Percentiles rank a stretch among this genome's conserved stretches.
These are phyloP conservation scores for Candida khao-thaluensis DNA, from an alignment of 805 yeast species.

Conservation along the genomic window DNA sequence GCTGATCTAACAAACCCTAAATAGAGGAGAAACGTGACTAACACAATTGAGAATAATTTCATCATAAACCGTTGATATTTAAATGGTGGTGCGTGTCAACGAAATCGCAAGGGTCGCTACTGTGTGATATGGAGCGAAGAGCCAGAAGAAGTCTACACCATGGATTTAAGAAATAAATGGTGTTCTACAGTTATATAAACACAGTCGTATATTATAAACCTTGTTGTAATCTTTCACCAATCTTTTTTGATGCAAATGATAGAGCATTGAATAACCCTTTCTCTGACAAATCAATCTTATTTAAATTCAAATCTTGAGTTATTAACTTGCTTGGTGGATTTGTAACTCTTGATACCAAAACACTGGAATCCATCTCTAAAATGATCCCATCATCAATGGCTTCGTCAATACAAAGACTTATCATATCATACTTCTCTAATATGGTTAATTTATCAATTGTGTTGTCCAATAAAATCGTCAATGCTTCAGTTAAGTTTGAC, in stretches of 20 bases:
- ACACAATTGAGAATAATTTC: slow-evolving; percentile 16
- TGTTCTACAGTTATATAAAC: no score
- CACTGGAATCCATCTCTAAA: slow-evolving; percentile 83
- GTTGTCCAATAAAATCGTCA: slow-evolving; percentile 69
- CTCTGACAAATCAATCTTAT: slow-evolving; percentile 65
- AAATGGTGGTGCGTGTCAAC: no score
- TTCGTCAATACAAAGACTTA: slow-evolving; percentile 85
- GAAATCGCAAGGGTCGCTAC: no score
- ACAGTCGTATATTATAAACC: slow-evolving; percentile 42
- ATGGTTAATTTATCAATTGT: slow-evolving; percentile 77
- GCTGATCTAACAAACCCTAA: slow-evolving; percentile 12
- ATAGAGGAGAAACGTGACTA: slow-evolving; percentile 11
- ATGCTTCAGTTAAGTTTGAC: slow-evolving; percentile 74
- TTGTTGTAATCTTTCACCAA: slow-evolving; percentile 47
- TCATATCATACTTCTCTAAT: slow-evolving; percentile 81
- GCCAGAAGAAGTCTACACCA: no score
- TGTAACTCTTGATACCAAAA: slow-evolving; percentile 90
- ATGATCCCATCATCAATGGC: slow-evolving; percentile 91
- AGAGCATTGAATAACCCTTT: slow-evolving; percentile 81
- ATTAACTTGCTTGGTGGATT: slow-evolving; percentile 58
- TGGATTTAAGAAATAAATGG: no score
- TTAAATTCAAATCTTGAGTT: slow-evolving; percentile 54
- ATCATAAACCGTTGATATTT: slow-evolving; percentile 14
- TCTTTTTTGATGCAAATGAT: slow-evolving; percentile 79
- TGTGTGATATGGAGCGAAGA: no score